Evolutionary conservation across 2,329 filamentous ascomycete genomes (phyloP), one percentile per base, ranked within the genome.

Genomic region (Exophiala sp.): DNA sequence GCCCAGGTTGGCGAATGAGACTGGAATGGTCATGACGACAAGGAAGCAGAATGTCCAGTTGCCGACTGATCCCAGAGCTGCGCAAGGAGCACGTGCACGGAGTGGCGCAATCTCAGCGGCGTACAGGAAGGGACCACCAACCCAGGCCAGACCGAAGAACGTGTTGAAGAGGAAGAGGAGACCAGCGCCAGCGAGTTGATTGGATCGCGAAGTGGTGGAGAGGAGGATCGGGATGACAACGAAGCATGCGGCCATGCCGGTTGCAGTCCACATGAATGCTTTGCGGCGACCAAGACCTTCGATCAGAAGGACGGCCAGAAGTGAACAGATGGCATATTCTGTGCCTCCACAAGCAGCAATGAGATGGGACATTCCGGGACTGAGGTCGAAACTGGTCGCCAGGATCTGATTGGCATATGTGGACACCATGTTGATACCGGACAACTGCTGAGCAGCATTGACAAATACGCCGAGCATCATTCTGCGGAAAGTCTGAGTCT

Each of bases 211-310:
- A 16, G 24, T 47, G 16, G 45, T 47, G n/a, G 45, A 47, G 29
- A 47, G 45, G 10, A 47, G 33, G 11, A 47, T 47, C 5, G 45
- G 45, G 29, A 79, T 65, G 29, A 88, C 76, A 2, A 84, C 79
- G 86, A 89, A 89, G 50, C 82, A 83, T 1, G 78, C 66, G 35
- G 83, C 83, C 74, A 86, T 84, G 0, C 83, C 83, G 36, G 80
- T 71, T 0, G 83, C 83, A 50, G 87, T 87, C 59, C 88, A 82
- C 14, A 90, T 71, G 85, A 91, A 89, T 57, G 90, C 78, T 64
- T 82, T 81, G 16, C 87, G 79, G 32, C 87, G 74, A 12, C 78
- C 78, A 45, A 77, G 68, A 48, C 71, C 73, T 62, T 80, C 78
- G 52, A 79, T 75, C 6, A 74, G 74, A 58, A 79, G 77, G 21